Percentiles rank a stretch among this genome's conserved stretches.
phyloP scores from a whole-genome alignment of 164 flowering plant species.

The Sedum album region DNA sequence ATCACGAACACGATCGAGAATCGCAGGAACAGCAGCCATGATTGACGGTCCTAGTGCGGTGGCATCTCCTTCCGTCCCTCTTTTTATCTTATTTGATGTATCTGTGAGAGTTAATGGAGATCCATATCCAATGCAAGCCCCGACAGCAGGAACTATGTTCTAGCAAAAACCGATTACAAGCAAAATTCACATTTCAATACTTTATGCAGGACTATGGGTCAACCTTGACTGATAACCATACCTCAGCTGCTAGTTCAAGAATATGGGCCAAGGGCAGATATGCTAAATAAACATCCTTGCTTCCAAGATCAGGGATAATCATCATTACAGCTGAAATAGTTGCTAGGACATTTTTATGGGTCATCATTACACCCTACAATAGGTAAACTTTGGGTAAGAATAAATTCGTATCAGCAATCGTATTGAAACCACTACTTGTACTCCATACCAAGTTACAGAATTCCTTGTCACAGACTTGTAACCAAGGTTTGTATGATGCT shows the following conservation, averaged over 20 bases:
- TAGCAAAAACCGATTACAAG: constrained; percentile 20
- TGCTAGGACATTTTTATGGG: constrained; percentile 80
- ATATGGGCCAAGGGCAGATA: constrained; percentile 91
- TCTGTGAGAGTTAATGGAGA: constrained; percentile 91
- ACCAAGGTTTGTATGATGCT: not conserved
- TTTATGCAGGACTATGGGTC: not conserved
- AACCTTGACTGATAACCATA: constrained; percentile 17
- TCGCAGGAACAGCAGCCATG: constrained; percentile 94
- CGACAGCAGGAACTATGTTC: constrained; percentile 61
- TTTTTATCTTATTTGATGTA: constrained; percentile 80
- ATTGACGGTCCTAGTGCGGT: constrained; percentile 62
- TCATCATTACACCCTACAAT: constrained; percentile 96
- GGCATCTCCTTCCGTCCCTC: constrained; percentile 96
- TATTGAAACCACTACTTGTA: not conserved
- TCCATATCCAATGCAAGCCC: constrained; percentile 88
- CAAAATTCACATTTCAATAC: not conserved
- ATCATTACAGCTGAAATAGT: constrained; percentile 81
- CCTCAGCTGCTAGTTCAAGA: constrained; percentile 98
- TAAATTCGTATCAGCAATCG: not conserved
- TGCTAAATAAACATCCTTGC: constrained; percentile 75
- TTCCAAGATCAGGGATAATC: constrained; percentile 67
- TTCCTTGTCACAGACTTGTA: not conserved
- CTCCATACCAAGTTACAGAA: not conserved
- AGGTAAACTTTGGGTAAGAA: not conserved
- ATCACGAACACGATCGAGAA: constrained; percentile 95